Conservation (phyloP, 331 rosid genomes). For the Quercus lobata region DNA sequence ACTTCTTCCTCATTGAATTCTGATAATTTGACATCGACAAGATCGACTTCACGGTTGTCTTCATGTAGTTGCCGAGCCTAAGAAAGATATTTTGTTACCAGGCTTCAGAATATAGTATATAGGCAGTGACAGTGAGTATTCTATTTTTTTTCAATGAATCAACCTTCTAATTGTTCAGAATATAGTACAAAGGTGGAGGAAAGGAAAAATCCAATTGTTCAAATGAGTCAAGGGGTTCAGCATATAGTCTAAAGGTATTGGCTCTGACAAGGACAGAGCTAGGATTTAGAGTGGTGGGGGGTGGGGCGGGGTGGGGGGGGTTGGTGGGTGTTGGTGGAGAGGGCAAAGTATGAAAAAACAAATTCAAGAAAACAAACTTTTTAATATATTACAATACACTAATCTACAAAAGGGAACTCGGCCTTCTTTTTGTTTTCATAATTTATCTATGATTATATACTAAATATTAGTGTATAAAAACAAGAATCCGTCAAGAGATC, state of each 20-base stretch:
- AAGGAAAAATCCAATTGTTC: background rate
- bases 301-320: too few relatives aligned
- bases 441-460: too few relatives aligned
- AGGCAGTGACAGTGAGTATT: background rate
- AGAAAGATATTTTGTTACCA: background rate
- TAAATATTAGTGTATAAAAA: too few relatives aligned
- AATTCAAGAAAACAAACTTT: too few relatives aligned
- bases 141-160: background rate
- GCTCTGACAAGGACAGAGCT: background rate
- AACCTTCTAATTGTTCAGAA: background rate
- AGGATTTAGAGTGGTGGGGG: too few relatives aligned
- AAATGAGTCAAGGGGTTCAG: background rate
- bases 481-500: too few relatives aligned
- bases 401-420: too few relatives aligned
- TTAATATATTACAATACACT: too few relatives aligned
- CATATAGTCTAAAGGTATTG: background rate
- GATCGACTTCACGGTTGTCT: constrained; percentile 24
- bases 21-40: constrained; percentile 47
- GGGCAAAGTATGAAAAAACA: too few relatives aligned
- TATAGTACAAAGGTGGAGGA: background rate
- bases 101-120: background rate
- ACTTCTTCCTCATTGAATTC: constrained; percentile 48
- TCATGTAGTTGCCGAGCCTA: constrained; percentile 83
- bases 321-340: too few relatives aligned
- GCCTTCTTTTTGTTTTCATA: too few relatives aligned